Percentiles rank a stretch among this genome's conserved stretches.
Conservation (phyloP, 2,329 filamentous ascomycete species). For the Didymella glomerata region DNA sequence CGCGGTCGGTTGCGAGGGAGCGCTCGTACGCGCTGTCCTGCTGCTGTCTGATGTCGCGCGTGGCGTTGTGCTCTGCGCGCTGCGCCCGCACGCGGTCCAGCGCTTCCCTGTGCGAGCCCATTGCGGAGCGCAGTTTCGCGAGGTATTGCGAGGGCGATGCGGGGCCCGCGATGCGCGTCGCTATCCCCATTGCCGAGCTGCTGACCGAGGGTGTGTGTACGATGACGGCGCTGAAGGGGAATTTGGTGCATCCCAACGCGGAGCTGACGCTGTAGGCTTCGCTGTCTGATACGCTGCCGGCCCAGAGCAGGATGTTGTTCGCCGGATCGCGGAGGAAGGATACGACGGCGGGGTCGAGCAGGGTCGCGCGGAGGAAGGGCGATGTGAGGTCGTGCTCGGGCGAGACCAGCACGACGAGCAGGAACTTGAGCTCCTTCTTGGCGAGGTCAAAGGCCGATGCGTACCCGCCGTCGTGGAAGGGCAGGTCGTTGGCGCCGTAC, state of each 20-base stretch:
- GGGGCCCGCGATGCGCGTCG: constrained; percentile 79
- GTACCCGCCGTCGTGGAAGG: constrained; percentile 88
- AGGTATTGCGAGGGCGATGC: constrained; percentile 76
- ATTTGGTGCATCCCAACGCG: constrained; percentile 88
- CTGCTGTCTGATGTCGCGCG: constrained; percentile 81
- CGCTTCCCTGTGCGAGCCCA: constrained; percentile 78
- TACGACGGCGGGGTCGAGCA: constrained; percentile 77
- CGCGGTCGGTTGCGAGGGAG: constrained; percentile 85
- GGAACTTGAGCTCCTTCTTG: constrained; percentile 89
- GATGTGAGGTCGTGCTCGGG: constrained; percentile 94
- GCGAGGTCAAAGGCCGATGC: constrained; percentile 89
- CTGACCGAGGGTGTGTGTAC: constrained; percentile 87
- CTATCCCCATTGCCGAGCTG: constrained; percentile 87
- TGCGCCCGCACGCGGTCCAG: constrained; percentile 78
- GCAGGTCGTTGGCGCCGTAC: constrained; percentile 75
- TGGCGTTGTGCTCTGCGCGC: constrained; percentile 79
- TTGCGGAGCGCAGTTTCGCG: constrained; percentile 75
- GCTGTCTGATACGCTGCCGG: constrained; percentile 88
- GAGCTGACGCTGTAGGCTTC: constrained; percentile 94
- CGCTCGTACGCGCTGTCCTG: constrained; percentile 95
- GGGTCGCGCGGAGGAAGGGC: constrained; percentile 80
- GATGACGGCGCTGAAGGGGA: constrained; percentile 86
- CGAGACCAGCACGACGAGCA: constrained; percentile 86
- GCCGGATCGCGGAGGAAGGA: constrained; percentile 76
- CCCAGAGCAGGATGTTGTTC: constrained; percentile 89